These are phyloP conservation scores for Lyophyllum semitale DNA, from an alignment of 768 basidiomycete genomes.

Conservation along the genomic window DNA sequence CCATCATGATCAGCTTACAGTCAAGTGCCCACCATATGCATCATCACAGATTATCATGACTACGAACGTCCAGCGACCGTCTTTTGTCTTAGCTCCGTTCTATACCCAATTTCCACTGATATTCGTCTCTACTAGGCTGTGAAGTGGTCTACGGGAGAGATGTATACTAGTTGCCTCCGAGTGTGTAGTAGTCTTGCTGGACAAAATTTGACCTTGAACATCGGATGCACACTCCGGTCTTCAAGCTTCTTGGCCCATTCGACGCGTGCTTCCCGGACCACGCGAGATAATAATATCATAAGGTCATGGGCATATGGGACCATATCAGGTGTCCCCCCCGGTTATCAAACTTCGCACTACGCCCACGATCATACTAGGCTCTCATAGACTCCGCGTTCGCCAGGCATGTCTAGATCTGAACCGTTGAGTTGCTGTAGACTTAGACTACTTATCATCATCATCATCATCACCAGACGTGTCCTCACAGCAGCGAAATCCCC, in stretches of 20 bases:
- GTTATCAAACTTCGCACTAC: background rate
- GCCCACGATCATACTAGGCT: background rate
- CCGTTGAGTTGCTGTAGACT: too few relatives aligned
- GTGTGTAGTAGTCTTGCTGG: too few relatives aligned
- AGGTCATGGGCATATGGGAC: background rate
- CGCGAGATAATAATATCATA: background rate
- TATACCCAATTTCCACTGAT: background rate
- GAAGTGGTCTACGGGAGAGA: too few relatives aligned
- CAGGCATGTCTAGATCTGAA: too few relatives aligned
- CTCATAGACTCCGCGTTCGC: too few relatives aligned
- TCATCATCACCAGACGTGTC: too few relatives aligned
- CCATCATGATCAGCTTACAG: background rate
- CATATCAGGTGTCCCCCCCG: background rate
- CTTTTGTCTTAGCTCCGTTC: background rate
- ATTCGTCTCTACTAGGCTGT: background rate
- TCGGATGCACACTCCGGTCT: background rate
- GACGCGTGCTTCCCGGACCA: background rate
- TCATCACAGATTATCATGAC: background rate
- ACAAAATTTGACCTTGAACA: background rate
- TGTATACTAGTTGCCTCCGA: too few relatives aligned
- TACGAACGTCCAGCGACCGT: background rate
- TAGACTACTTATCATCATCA: too few relatives aligned
- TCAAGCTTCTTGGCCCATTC: background rate
- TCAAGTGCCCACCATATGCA: background rate
- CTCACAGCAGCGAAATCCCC: too few relatives aligned